phyloP scores from a whole-genome alignment of 2,329 filamentous ascomycete genomes.

The Hymenoscyphus linearis region DNA sequence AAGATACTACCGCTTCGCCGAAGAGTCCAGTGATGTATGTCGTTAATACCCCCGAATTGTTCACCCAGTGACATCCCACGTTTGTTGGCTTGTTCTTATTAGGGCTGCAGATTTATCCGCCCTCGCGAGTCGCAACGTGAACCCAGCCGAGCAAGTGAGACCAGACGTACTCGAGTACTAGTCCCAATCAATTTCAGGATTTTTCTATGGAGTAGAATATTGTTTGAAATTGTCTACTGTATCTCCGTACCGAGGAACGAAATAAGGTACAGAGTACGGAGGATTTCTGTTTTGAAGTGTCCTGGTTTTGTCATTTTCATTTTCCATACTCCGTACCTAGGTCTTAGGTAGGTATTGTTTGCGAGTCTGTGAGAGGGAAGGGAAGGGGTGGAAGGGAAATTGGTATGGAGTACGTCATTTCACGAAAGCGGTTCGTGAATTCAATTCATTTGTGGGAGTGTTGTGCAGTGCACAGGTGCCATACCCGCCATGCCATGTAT shows the following conservation, averaged over 20 bases:
- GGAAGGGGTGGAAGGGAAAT: not conserved
- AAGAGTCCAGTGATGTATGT: constrained; percentile 1
- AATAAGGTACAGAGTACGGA: no score
- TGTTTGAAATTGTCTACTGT: constrained; percentile 2
- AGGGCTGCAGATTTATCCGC: constrained; percentile 5
- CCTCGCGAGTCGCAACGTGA: no score
- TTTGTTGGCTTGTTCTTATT: not conserved
- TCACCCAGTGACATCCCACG: not conserved
- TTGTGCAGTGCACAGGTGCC: no score
- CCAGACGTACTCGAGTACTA: not conserved
- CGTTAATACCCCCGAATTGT: no score
- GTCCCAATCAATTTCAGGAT: no score
- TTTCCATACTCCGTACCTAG: no score
- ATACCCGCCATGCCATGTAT: not conserved
- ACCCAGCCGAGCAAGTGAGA: constrained; percentile 4
- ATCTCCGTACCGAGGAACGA: no score
- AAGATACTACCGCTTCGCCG: constrained; percentile 4
- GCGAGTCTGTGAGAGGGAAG: no score
- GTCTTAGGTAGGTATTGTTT: no score
- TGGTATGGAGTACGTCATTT: not conserved
- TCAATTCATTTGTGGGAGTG: constrained; percentile 1
- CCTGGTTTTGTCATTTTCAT: not conserved
- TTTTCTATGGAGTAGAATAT: no score
- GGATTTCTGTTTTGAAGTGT: not conserved
- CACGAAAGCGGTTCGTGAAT: not conserved